Evolutionary conservation across 495 filamentous ascomycete genomes (phyloP), one percentile per base, ranked within the genome.

Genomic region (Parachaetomium inaequale): DNA sequence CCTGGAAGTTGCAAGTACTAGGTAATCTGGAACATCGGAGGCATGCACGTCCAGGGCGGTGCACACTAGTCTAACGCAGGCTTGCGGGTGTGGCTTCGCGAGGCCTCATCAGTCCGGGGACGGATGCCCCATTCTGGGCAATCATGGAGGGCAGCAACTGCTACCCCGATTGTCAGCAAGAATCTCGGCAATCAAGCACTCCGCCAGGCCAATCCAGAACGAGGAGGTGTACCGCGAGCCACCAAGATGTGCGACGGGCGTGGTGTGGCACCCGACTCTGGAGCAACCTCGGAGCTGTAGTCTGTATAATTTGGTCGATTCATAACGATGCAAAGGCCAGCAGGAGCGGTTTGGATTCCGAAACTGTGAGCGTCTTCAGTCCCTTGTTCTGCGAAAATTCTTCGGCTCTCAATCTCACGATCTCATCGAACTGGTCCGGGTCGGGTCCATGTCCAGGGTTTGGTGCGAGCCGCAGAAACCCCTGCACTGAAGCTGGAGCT

Each of bases 141-240:
- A 10, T 23, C 43, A 21, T 19, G 23, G 21, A 25, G 4, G 19
- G 10, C 19, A 46, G 4, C 43, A 46, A 21, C 36, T 12, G 11
- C 42, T 38, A 34, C 19, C 4, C 32, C n/a, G 26, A 12, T 28
- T 42, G 50, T 62, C 59, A 61, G 49, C 40, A 50, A 54, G 50
- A 40, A 50, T 49, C 43, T 57, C 54, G 61, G 54, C 61, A 52
- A 57, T 50, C 43, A 50, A 11, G 15, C 8, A 38, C 49, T 17
- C 17, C 47, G 31, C 46, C 58, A 40, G 40, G 25, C 61, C 53
- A 57, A 63, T 58, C 36, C 36, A n/a, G n/a, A n/a, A n/a, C n/a
- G n/a, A n/a, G n/a, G n/a, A n/a, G n/a, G 36, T 40, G 36, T 40
- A 40, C 61, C 53, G 34, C 36, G n/a, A 45, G 4, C 26, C 25